Evolutionary conservation across 768 basidiomycete genomes (phyloP), one percentile per base, ranked within the genome.

Genomic region (Kwoniella sp.): DNA sequence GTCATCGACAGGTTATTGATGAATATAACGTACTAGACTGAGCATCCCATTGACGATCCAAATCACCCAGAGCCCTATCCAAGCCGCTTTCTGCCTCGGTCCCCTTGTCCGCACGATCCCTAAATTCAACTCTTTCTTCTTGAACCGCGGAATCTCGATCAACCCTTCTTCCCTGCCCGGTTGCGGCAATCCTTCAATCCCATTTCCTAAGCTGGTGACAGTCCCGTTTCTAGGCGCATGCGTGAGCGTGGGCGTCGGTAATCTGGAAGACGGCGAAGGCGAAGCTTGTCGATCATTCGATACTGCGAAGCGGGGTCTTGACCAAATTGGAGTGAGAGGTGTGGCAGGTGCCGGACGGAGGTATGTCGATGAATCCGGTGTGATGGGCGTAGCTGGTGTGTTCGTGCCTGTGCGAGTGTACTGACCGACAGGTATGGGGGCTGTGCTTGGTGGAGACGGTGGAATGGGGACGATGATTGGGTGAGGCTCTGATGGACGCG

Each of bases 81-180:
- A 77, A 13, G 62, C 58, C 4, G 68, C 5, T 49, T 69, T 55
- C 64, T 68, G 56, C 26, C 69, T 29, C 25, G 17, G 17, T 13
- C 72, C 69, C 9, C 56, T 47, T 29, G 55, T 36, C 27, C 60
- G 54, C 12, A 74, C 67, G n/a, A 77, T 70, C 8, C 61, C 68
- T 24, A 77, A 47, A 51, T 77, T 77, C 63, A 77, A 44, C 48
- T 69, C 70, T 29, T 60, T 52, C 55, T 63, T 67, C 64, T 77
- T 77, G 64, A 77, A 77, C 24, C 75, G 46, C 2, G 75, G 75
- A 21, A 77, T 77, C 66, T 77, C 75, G 1, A 76, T 63, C 55
- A 72, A 15, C 8, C 59, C 64, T 21, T 55, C 63, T 33, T 55
- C 55, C 15, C n/a, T 54, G 15, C 33, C 52, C 22, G 53, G 40